Base-by-base conservation (phyloP, 192 early-diverging fungal species). In the Backusella mclennaniae region DNA sequence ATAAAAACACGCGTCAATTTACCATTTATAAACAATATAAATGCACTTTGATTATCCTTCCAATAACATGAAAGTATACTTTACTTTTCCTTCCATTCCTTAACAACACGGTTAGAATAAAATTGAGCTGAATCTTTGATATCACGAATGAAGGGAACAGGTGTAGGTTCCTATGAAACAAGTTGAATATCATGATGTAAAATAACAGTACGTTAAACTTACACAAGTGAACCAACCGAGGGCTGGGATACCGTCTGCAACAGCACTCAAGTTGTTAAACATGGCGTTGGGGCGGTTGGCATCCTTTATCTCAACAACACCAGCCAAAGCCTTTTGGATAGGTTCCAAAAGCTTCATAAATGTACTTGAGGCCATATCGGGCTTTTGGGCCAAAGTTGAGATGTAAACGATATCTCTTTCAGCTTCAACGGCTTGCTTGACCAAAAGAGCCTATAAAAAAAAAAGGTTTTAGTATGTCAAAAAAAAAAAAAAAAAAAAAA, bases 51-150 rank as follows among this genome's bases (percentile, higher is more conserved):
- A 23, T 59, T 29, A 39, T 44, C 15, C 5, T 35, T 29, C n/a
- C 8, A 29, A 63, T 29, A 53, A 53, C 17, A 53, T 15, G 19
- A 52, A 3, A 52, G 33, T 33, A 33, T 33, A 33, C 9, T 84
- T 68, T 85, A 95, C 92, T 93, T 96, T 75, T 97, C 96, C 80
- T 93, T 95, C 82, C 84, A 93, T 46, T 96, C 93, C 79, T 92
- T 96, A 59, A 95, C 90, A 76, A 98, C 95, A 41, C 95, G 91
- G 84, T 97, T 95, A 35, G 90, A 86, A 76, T 95, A 99, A 73
- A 96, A 99, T 84, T 96, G 94, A 17, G 95, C 95, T 38, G 94
- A 88, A 38, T 98, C 94, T 82, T 93, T 94, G 88, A 95, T 93
- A 53, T 97, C 96, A 19, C 87, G 89, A 71, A 99, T 88, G 75